These are phyloP conservation scores for Collybiopsis luxurians DNA, from an alignment of 768 basidiomycete genomes.

Conservation along the genomic window DNA sequence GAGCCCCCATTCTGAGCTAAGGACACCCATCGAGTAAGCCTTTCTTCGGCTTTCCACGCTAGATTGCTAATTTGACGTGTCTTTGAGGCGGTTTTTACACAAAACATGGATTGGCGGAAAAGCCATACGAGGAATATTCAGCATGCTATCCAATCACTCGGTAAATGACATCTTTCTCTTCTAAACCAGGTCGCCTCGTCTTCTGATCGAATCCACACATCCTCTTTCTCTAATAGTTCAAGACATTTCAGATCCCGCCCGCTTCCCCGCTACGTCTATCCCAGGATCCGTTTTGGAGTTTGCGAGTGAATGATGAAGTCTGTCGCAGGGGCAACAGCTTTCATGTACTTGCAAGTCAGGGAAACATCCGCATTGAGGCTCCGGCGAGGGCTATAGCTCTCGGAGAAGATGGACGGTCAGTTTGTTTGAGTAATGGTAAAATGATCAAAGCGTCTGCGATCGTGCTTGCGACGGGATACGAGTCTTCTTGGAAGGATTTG, in stretches of 20 bases:
- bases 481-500: conserved; percentile 51
- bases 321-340: conserved; percentile 42
- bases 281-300: conserved; percentile 10
- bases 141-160: conserved; percentile 33
- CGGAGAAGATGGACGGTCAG: conserved; percentile 29
- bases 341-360: conserved; percentile 44
- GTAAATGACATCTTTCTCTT: conserved; percentile 26
- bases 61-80: not conserved
- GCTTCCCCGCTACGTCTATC: conserved; percentile 48
- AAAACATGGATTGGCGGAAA: conserved; percentile 53
- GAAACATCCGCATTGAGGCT: conserved; percentile 46
- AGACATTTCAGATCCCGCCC: conserved; percentile 32
- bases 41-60: not conserved
- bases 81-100: conserved; percentile 22
- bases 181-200: too few species aligned
- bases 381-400: conserved; percentile 41
- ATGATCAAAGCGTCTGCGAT: conserved; percentile 42
- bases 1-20: conserved; percentile 46
- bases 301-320: conserved; percentile 10
- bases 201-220: not conserved
- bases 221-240: conserved; percentile 20
- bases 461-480: conserved; percentile 58
- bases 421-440: conserved; percentile 42
- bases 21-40: conserved; percentile 51
- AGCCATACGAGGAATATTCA: conserved; percentile 50